Percentiles rank a stretch among this genome's conserved stretches.
These are phyloP conservation scores for Diaporthe batatas DNA, from an alignment of 2,329 filamentous ascomycete species.

Conservation along the genomic window DNA sequence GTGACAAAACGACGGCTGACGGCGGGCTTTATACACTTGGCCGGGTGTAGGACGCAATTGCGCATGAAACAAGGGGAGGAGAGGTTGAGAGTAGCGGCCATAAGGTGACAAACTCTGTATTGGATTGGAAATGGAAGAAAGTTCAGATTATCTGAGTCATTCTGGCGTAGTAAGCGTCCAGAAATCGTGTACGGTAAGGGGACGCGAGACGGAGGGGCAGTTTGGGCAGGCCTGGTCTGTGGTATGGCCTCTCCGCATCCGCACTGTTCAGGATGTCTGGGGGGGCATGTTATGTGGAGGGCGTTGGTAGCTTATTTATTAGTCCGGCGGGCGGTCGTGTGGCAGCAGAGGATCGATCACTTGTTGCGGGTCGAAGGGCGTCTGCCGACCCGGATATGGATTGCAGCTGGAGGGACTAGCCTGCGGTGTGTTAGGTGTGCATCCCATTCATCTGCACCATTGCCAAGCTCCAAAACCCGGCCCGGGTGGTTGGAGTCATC, in stretches of 20 bases:
- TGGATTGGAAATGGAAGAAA: conserved; percentile 30
- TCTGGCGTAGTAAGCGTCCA: conserved; percentile 28
- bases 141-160: conserved; percentile 39
- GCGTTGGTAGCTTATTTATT: conserved; percentile 28
- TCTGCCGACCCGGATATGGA: conserved; percentile 29
- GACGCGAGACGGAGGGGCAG: conserved; percentile 35
- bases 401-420: neutral
- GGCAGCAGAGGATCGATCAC: conserved; percentile 15
- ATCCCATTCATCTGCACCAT: conserved; percentile 17
- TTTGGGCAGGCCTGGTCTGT: conserved; percentile 25
- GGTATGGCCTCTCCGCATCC: neutral
- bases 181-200: conserved; percentile 34
- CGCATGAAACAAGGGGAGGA: conserved; percentile 22
- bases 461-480: conserved; percentile 6
- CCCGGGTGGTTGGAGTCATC: neutral
- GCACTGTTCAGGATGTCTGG: conserved; percentile 28
- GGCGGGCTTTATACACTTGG: conserved; percentile 1
- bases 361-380: conserved; percentile 30
- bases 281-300: conserved; percentile 22
- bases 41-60: conserved; percentile 29
- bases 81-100: neutral
- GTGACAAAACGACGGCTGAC: conserved; percentile 19
- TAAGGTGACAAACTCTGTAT: neutral
- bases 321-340: conserved; percentile 22
- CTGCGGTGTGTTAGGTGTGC: neutral